Evolutionary conservation across 805 yeast species (phyloP), one percentile per base, ranked within the genome.

Genomic region (Saccharomycopsis lassenensis): DNA sequence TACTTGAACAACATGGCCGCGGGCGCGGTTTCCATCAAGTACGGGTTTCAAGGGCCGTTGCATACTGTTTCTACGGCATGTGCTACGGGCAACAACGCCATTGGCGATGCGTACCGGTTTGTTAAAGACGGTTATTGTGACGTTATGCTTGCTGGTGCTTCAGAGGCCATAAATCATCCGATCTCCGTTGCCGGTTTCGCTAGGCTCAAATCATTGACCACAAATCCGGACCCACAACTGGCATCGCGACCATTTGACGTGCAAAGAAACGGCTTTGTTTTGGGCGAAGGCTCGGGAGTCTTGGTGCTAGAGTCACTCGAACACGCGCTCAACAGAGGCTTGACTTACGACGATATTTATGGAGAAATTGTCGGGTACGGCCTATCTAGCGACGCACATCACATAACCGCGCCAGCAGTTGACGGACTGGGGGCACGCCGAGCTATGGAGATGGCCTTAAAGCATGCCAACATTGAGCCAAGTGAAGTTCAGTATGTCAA

Each of bases 21-120:
- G 1, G 96, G 97, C 2, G 76, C 85, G 42, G 72, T 91, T 5
- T 79, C 95, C 5, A 87, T 91, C 39, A 67, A 72, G 45, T 72
- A 75, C 48, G 80, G 81, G 1, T 60, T 86, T 26, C 62, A 69
- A 48, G 99, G 98, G 0, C 94, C 95, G 2, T 72, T 82, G 29
- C 95, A 87, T 52, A 63, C 94, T 0, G 91, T 76, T 0, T 71
- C 94, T 2, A 86, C 97, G 0, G 98, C 98, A 1, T 91, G 99
- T 62, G 94, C 99, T 3, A 86, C 98, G 0, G 99, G 99, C 0
- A 71, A 80, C 20, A 93, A 91, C 51, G 71, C 95, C 0, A 77
- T 91, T 32, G 97, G 97, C 3, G 99, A 91, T 52, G 96, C 95
- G 0, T 71, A 66, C 46, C 71, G 87, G 49, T 77, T 87, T 48